Base-by-base conservation (phyloP, 345 rosid genomes). In the Salix arbutifolia region DNA sequence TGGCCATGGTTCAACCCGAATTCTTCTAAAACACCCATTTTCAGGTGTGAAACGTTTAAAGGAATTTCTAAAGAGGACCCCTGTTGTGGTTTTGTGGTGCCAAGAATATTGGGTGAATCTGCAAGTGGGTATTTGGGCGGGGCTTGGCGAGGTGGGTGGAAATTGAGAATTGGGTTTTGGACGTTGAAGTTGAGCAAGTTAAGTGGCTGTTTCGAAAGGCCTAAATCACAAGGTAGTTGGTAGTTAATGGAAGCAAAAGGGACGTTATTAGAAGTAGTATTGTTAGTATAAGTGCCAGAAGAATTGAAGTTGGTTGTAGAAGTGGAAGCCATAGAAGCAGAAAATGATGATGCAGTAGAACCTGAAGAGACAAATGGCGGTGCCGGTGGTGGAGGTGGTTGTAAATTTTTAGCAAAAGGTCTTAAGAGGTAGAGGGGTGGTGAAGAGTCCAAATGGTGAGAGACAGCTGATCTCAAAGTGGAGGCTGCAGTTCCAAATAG, bases 141-240 rank as follows among this genome's bases (percentile, higher is more conserved):
- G 37, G 84, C 61, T 81, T 89, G 93, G 73, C 90, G 87, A 68
- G 91, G 88, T 56, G 94, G 81, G 17, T 90, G 94, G 58, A 94
- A 83, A 77, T 88, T 88, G 61, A 90, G 84, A 79, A 85, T 77
- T 68, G 87, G 92, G 70, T 82, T 88, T 73, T 87, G 92, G 65
- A 84, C 79, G 84, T 82, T 70, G 83, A 74, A 79, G 77, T 83
- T 76, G 77, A 87, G 85, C 18, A 89, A 74, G 74, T 77, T 77
- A 4, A 80, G 85, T 5, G 80, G 80, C 53, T 78, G 76, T 25
- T 82, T 81, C 44, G 76, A 67, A 75, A 79, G 69, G 78, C 82
- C 79, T 74, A 77, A 67, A 50, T 79, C 83, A 50, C 80, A 70
- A 21, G 77, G 79, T 37, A 73, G 73, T 74, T 78, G 84, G 81